A percentile compares a stretch with the other conserved stretches of the same genome.
These are phyloP conservation scores for Neofusicoccum laricinum DNA, from an alignment of 2,329 filamentous ascomycete genomes.

Conservation along the genomic window DNA sequence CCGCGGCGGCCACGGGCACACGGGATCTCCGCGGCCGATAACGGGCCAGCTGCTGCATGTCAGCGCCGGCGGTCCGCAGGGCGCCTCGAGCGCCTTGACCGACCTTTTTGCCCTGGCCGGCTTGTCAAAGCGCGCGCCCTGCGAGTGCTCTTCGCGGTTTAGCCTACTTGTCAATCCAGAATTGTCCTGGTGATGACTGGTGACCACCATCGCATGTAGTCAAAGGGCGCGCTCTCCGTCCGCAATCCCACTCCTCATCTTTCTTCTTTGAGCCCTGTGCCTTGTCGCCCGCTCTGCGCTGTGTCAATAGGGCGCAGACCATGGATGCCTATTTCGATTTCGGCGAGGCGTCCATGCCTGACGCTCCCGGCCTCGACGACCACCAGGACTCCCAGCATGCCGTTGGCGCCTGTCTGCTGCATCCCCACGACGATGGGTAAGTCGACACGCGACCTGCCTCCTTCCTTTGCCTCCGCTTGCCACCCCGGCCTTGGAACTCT, in stretches of 20 bases:
- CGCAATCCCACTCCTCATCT: background rate
- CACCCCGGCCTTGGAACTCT: background rate
- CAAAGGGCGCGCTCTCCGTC: background rate
- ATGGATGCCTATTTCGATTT: conserved; percentile 40
- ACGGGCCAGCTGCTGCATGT: conserved; percentile 1
- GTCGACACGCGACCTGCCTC: conserved; percentile 11
- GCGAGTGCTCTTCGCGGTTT: background rate
- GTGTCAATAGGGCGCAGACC: conserved; percentile 21
- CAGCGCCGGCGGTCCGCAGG: background rate
- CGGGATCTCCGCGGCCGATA: background rate
- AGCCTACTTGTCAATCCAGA: background rate
- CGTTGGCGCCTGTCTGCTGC: conserved; percentile 22
- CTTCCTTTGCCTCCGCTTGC: background rate
- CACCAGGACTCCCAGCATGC: conserved; percentile 16
- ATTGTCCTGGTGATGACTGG: background rate
- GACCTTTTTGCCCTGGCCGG: background rate
- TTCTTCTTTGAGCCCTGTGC: background rate
- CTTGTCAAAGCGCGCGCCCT: background rate
- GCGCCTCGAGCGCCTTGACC: background rate
- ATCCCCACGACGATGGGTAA: conserved; percentile 27
- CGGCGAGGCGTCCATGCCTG: conserved; percentile 34
- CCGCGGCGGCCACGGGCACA: background rate
- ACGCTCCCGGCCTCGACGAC: conserved; percentile 20
- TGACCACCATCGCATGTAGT: background rate
- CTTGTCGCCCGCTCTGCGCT: conserved; percentile 1